phyloP scores from a whole-genome alignment of 2,329 filamentous ascomycete genomes.

The Dissoconium aciculare region DNA sequence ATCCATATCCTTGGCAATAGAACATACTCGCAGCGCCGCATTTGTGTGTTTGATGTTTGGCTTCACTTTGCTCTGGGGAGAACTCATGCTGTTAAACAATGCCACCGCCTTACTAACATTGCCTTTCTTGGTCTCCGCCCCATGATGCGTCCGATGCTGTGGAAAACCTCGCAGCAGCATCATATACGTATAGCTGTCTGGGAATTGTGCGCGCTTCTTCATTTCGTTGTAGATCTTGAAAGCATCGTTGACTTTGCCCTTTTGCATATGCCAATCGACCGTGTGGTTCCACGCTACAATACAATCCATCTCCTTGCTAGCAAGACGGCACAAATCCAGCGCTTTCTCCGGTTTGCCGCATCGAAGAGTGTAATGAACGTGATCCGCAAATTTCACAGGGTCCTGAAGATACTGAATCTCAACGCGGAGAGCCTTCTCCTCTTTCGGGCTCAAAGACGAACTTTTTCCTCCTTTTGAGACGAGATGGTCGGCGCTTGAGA shows the following conservation, averaged over 20 bases:
- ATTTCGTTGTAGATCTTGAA: constrained; percentile 93
- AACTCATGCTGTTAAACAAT: constrained; percentile 62
- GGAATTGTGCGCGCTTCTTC: constrained; percentile 78
- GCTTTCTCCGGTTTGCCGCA: constrained; percentile 52
- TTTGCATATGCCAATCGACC: constrained; percentile 53
- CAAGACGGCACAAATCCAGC: constrained; percentile 49
- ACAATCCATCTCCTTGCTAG: constrained; percentile 50
- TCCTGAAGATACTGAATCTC: constrained; percentile 53
- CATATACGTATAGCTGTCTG: constrained; percentile 72
- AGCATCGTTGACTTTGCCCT: constrained; percentile 46
- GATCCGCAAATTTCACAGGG: constrained; percentile 55
- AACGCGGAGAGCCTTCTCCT: constrained; percentile 29
- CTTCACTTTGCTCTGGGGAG: constrained; percentile 46
- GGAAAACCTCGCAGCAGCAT: constrained; percentile 65
- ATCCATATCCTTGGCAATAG: constrained; percentile 59
- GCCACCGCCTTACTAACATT: constrained; percentile 55
- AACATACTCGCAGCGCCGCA: constrained; percentile 70
- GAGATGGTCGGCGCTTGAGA: constrained; percentile 1
- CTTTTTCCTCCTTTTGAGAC: constrained; percentile 5
- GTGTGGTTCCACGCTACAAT: constrained; percentile 79
- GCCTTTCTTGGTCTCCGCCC: constrained; percentile 40
- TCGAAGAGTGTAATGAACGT: constrained; percentile 46
- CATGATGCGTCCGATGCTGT: constrained; percentile 21
- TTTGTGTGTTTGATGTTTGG: constrained; percentile 76
- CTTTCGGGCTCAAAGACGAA: constrained; percentile 5